Conservation (phyloP, 2,329 filamentous ascomycete species). For the Aureobasidium vineae region DNA sequence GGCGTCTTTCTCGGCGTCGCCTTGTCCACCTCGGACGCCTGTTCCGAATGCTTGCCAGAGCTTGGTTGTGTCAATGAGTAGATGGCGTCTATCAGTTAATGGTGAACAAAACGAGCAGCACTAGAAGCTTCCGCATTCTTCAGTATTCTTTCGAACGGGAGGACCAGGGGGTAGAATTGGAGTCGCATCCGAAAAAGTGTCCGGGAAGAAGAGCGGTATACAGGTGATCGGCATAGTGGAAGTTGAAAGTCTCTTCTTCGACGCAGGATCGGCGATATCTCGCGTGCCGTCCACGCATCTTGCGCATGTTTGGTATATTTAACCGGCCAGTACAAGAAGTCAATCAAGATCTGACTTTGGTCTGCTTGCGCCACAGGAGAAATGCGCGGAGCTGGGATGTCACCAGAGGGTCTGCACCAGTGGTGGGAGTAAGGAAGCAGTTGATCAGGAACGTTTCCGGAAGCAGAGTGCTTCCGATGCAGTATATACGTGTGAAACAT, state of each 20-base stretch:
- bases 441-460: background rate
- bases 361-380: background rate
- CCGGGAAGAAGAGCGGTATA: slow-evolving; percentile 1
- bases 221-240: slow-evolving; percentile 1
- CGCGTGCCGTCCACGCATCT: background rate
- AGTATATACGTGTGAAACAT: background rate
- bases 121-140: too few species aligned
- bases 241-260: background rate
- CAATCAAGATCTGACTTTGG: background rate
- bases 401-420: background rate
- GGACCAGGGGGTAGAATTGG: too few species aligned
- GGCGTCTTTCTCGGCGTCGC: background rate
- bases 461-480: background rate
- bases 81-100: too few species aligned
- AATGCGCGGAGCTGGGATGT: background rate
- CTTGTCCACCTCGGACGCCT: background rate
- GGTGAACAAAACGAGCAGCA: too few species aligned
- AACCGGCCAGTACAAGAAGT: background rate
- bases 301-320: background rate
- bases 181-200: background rate
- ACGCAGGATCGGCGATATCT: slow-evolving; percentile 4
- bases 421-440: background rate
- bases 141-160: too few species aligned
- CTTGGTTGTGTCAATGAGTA: too few species aligned
- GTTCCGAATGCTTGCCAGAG: slow-evolving; percentile 4